Evolutionary conservation across 106 monocot species (phyloP), one percentile per base, ranked within the genome.

Genomic region (Acorus calamus): DNA sequence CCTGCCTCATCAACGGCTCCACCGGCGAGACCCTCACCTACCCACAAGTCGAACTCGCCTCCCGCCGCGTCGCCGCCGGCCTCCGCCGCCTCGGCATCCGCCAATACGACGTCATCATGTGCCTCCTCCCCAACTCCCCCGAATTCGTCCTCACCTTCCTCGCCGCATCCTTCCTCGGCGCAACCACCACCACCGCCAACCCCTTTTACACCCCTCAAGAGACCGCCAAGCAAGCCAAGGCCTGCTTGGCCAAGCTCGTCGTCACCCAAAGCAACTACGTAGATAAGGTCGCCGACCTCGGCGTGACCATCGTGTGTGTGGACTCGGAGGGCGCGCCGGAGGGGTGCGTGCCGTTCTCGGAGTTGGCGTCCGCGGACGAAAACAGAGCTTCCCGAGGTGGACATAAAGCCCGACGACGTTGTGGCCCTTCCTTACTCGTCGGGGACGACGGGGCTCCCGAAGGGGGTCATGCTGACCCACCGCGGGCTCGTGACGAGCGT

Each of bases 381-480:
- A 8, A 47, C 11, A 5, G 54, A 55, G 13, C 59, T 77, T 0
- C 76, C 83, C 14, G 74, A 79, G 7, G 79, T 81, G 10, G 64
- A 76, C 11, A 78, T 89, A 7, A 11, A 69, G 2, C 72, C 88
- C 3, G 79, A 86, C 52, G 89, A 93, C 63, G 83, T 83, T 49
- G 89, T 89, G 13, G 88, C 93, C 53, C 76, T 93, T 44, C 93
- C 93, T 2, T 93, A 71, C 83, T 85, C 85, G 4, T 93, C 93
- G 7, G 93, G 93, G 8, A 93, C 93, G 5, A 93, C 93, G 10
- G 93, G 93, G 42, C 69, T 93, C 3, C 93, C 93, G 7, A 93
- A 93, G 61, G 93, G 93, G 6, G 93, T 89, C 47, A 89, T 93
- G 86, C 80, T 93, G 41, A 93, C 87, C 6, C 92, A 92, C 69